These are phyloP conservation scores for Vitis rotundifolia DNA, from an alignment of 164 flowering plant genomes.

Conservation along the genomic window DNA sequence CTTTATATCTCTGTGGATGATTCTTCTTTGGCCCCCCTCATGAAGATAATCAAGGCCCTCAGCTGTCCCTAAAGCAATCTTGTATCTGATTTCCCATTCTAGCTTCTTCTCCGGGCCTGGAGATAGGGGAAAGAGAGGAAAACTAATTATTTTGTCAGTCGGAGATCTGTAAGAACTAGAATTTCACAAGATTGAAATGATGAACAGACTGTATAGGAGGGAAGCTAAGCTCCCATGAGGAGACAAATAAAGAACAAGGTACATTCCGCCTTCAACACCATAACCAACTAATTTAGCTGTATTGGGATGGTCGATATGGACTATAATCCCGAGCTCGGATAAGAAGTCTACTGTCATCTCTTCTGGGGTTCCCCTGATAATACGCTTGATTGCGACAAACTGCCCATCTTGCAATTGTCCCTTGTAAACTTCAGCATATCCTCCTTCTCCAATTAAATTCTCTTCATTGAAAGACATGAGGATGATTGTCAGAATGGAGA, in stretches of 20 bases:
- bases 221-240: slow-evolving; percentile 85
- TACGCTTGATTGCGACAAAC: slow-evolving; percentile 69
- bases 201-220: slow-evolving; percentile 65
- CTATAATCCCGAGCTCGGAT: slow-evolving; percentile 92
- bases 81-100: slow-evolving; percentile 65
- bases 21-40: slow-evolving; percentile 80
- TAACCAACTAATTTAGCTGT: slow-evolving; percentile 83
- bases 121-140: slow-evolving; percentile 4
- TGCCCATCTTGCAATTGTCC: slow-evolving; percentile 70
- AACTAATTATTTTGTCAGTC: background rate
- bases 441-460: slow-evolving; percentile 88
- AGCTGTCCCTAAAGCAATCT: slow-evolving; percentile 81
- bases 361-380: slow-evolving; percentile 68
- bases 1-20: slow-evolving; percentile 92
- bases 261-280: slow-evolving; percentile 96
- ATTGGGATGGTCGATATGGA: slow-evolving; percentile 86
- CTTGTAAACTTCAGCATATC: slow-evolving; percentile 90
- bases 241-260: slow-evolving; percentile 85
- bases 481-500: background rate
- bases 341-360: slow-evolving; percentile 76
- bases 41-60: slow-evolving; percentile 87
- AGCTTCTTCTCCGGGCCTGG: slow-evolving; percentile 60
- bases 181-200: background rate
- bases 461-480: slow-evolving; percentile 30
- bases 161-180: background rate